Base-by-base conservation (phyloP, 257 asterid species). In the Solanum chilense region DNA sequence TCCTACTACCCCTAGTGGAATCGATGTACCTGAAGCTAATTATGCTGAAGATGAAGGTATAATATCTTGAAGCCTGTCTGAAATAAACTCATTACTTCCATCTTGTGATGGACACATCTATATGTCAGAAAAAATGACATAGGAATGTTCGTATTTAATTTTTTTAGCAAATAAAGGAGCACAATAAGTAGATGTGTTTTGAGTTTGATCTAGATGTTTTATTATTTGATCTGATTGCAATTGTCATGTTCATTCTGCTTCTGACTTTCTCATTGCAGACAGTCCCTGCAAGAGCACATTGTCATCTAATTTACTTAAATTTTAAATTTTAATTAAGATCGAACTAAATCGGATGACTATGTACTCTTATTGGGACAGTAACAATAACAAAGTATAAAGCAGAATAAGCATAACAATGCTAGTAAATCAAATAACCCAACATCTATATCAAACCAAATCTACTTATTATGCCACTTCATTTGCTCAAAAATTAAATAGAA, bases 1-100 rank as follows among this genome's bases (percentile, higher is more conserved):
- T 66, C 87, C 87, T 42, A 13, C 76, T 42, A 75, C 75, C 39
- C 90, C 88, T 81, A 47, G 42, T 33, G 80, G 37, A 37, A 87
- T 80, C 76, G 82, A 70, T 87, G 90, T 58, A 12, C 87, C 90
- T 49, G 95, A 92, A 88, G 92, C 89, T 85, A 85, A 88, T 33
- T 94, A 89, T 86, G 69, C 88, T 85, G 92, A 86, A 87, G 95
- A 92, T 25, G 95, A 92, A 92, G 98, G 98, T 93, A 93, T 60
- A 41, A 9, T n/a, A n/a, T 60, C 75, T 60, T 86, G 33, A 18
- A 74, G 58, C 45, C 41, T 56, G 45, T 75, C 49, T 31, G 12
- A 62, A 62, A 68, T 35, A 60, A 77, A 35, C 44, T 77, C 33
- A 15, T 58, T 58, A 23, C 25, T 83, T 60, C 58, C 15, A 62